Base-by-base conservation (phyloP, 331 rosid species). In the Saraca asoca region DNA sequence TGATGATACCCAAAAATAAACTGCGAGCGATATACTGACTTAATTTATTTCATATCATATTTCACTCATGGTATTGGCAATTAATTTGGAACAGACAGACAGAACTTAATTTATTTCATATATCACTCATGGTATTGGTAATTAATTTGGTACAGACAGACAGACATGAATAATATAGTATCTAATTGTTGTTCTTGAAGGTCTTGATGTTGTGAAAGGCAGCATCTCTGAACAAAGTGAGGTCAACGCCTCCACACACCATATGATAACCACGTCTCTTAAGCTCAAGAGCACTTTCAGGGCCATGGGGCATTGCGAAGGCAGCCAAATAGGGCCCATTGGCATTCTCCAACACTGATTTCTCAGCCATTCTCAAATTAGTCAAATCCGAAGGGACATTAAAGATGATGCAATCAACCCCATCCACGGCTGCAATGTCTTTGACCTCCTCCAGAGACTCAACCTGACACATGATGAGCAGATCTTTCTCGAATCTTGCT, bases 101-200 rank as follows among this genome's bases (percentile, higher is more conserved):
- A 70, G 78, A 72, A n/a, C n/a, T n/a, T n/a, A n/a, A n/a, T n/a
- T n/a, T n/a, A n/a, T n/a, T n/a, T n/a, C n/a, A 24, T 24, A 24
- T 24, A 1, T 24, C 31, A 24, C 1, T 3, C 31, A 24, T 24
- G 31, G 31, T 1, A 24, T 24, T 24, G 31, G 31, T 24, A 24
- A 24, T 24, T 24, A 24, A 24, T 24, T 24, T 24, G 31, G 31
- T 64, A 66, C 88, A 89, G 95, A 82, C 85, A 34, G 75, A 64
- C 24, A 70, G 78, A 72, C 84, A 73, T 39, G 74, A 83, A 56
- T 24, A 24, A 24, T 24, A 24, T 24, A 24, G 31, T 24, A 24
- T 24, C 31, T 24, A 24, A 24, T 24, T 39, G 43, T 56, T 31
- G 12, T 55, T 31, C 60, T 55, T 55, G n/a, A 35, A 57, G 2